Base-by-base conservation (phyloP, 2,329 filamentous ascomycete genomes). In the Chrysoporthe cubensis region DNA sequence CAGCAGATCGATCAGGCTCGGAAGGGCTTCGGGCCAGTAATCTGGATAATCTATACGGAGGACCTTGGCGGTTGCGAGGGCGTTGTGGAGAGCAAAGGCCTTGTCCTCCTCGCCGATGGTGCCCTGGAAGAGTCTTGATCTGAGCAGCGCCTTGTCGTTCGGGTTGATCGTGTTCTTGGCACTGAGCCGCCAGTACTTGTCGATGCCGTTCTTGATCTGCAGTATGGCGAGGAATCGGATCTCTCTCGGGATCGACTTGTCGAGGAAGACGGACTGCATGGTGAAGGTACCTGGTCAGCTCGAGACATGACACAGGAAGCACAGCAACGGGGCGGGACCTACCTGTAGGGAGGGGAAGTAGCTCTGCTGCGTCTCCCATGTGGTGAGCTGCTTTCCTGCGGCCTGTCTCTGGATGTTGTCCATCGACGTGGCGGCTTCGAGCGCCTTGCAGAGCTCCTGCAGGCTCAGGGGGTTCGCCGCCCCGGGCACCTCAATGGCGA, bases 181-280 rank as follows among this genome's bases (percentile, higher is more conserved):
- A 44, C 80, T 76, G n/a, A 80, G 72, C 16, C 96, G 87, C 96
- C 96, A 99, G 79, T 94, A 93, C 76, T 91, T 94, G 77, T 98
- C 95, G 78, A 98, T 94, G 66, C 94, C 96, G 78, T 98, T 97
- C 78, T 98, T 98, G 65, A 99, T 85, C 76, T 97, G 92, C 72
- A 98, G 97, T 67, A 98, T 88, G 65, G 95, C 92, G 13, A 97
- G 89, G 75, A 97, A 94, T 70, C 96, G 91, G 64, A 95, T 87
- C 74, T 96, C 90, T 67, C 88, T 80, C 1, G 93, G 91, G 1
- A 96, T 82, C 1, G 88, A 88, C 70, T 88, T 89, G 80, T 97
- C 92, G 71, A 97, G 85, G 77, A 94, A 97, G 46, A 93, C 87
- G 73, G 90, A 86, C 90, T 96, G 75, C 43, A 43, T 44, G 54